Percentiles rank a stretch among this genome's conserved stretches.
These are phyloP conservation scores for Ceratocystis ficicola DNA, from an alignment of 2,329 filamentous ascomycete species.

Conservation along the genomic window DNA sequence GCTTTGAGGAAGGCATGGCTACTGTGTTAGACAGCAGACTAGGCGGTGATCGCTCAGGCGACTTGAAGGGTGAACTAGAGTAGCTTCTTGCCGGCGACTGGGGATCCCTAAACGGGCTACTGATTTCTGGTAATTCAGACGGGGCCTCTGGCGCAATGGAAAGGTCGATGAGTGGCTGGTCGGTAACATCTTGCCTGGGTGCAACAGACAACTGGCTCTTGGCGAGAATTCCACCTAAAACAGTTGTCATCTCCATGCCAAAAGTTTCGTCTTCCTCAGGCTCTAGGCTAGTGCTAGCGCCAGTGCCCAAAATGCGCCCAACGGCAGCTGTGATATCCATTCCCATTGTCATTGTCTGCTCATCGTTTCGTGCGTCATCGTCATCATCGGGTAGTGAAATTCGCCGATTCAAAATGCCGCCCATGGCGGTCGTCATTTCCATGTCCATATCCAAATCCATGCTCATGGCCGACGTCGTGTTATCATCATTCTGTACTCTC, in stretches of 20 bases:
- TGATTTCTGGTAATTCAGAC: slow-evolving; percentile 11
- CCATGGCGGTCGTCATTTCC: slow-evolving; percentile 79
- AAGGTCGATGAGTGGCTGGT: slow-evolving; percentile 26
- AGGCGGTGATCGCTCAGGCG: slow-evolving; percentile 14
- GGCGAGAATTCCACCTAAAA: slow-evolving; percentile 48
- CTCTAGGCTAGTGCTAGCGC: slow-evolving; percentile 21
- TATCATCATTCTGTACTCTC: slow-evolving; percentile 22
- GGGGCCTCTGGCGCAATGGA: neutral
- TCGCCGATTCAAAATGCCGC: slow-evolving; percentile 53
- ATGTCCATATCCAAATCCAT: slow-evolving; percentile 83
- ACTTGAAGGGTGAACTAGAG: slow-evolving; percentile 21
- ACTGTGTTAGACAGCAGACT: slow-evolving; percentile 4
- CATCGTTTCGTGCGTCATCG: slow-evolving; percentile 23
- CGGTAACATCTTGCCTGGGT: neutral
- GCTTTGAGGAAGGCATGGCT: neutral
- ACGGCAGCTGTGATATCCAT: slow-evolving; percentile 53
- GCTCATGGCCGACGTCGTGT: slow-evolving; percentile 33
- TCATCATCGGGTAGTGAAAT: slow-evolving; percentile 32
- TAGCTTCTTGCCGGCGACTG: slow-evolving; percentile 17
- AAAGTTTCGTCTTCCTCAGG: slow-evolving; percentile 34
- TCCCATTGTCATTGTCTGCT: slow-evolving; percentile 31
- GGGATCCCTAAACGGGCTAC: slow-evolving; percentile 13
- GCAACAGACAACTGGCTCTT: neutral
- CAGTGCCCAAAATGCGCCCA: slow-evolving; percentile 40
- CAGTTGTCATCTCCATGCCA: slow-evolving; percentile 57